Evolutionary conservation across 192 early-diverging fungal species (phyloP).

Genomic region (Coemansia sp.): DNA sequence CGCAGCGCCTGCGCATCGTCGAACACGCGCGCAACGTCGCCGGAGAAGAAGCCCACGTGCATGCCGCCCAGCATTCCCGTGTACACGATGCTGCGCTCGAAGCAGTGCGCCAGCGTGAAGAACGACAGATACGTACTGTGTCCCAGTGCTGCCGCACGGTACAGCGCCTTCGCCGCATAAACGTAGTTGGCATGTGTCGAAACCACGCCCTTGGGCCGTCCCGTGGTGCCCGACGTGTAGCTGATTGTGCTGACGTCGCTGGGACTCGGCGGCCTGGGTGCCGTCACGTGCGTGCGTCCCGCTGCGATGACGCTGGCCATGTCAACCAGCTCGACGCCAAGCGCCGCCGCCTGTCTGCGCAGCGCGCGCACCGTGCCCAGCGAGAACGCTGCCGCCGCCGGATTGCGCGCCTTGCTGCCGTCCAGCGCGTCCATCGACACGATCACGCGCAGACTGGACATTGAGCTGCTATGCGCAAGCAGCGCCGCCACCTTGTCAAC

Average conservation of each 20-base stretch:
- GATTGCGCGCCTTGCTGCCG: background rate
- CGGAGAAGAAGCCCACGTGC: slow-evolving; percentile 71
- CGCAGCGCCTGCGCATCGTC: slow-evolving; percentile 82
- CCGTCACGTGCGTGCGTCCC: slow-evolving; percentile 57
- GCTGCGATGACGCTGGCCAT: slow-evolving; percentile 57
- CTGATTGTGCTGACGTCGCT: slow-evolving; percentile 69
- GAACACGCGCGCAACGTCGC: slow-evolving; percentile 62
- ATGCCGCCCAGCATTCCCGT: slow-evolving; percentile 61
- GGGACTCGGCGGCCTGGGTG: slow-evolving; percentile 60
- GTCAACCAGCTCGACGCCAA: slow-evolving; percentile 60
- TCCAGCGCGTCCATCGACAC: slow-evolving; percentile 68
- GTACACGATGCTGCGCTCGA: slow-evolving; percentile 67
- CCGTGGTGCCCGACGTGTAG: slow-evolving; percentile 87
- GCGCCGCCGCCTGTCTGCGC: slow-evolving; percentile 60
- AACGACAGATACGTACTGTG: slow-evolving; percentile 62
- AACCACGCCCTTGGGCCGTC: slow-evolving; percentile 68
- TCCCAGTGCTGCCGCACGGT: slow-evolving; percentile 17
- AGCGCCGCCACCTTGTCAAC: slow-evolving; percentile 57
- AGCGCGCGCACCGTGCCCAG: slow-evolving; percentile 18
- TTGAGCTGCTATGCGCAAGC: slow-evolving; percentile 53
- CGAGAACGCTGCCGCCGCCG: slow-evolving; percentile 13
- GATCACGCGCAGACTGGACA: slow-evolving; percentile 67
- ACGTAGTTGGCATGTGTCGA: slow-evolving; percentile 69
- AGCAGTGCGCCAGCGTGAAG: slow-evolving; percentile 84
- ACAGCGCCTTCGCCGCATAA: slow-evolving; percentile 35